Base-by-base conservation (phyloP, 1,284 basidiomycete species). In the Marasmius fiardii region DNA sequence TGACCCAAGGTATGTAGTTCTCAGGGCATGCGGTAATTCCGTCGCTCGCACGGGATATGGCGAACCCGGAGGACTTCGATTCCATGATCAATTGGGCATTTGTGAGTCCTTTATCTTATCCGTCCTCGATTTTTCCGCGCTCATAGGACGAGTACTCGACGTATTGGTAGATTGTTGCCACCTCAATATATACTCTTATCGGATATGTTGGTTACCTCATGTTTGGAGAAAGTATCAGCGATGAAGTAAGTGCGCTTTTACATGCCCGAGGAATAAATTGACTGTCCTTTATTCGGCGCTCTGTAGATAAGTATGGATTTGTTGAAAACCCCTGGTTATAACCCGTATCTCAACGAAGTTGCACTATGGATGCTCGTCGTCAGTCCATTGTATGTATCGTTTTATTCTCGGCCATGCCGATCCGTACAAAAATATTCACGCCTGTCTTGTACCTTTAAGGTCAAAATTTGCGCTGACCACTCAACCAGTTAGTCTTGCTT, bases 21-120 rank as follows among this genome's bases (percentile, higher is more conserved):
- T 88, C 93, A 4, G 94, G 95, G 1, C 95, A 98, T 69, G 91
- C 93, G 11, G 92, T 96, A 35, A 90, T 98, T 51, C 95, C 95
- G 5, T 92, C 90, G 8, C 71, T 98, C 14, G 93, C 91, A 11
- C 80, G 87, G 61, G 95, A 98, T 70, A 98, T 98, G 95, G 74
- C 76, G 52, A 84, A 95, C 63, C 94, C 94, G 1, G 76, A 79
- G 41, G 77, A 88, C 60, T 97, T 96, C 66, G 83, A 91, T 68
- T 74, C 71, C 45, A 94, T 95, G 88, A 89, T 92, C 61, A 83
- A 92, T 63, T 83, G 83, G 68, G 92, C 93, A n/a, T 95, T 91
- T 63, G 83, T 85, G 64, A 69, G 81, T 71, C 39, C 39, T 41
- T n/a, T 31, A 26, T 4, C 18, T 24, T 33, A 10, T 53, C n/a